Percentiles rank a stretch among this genome's conserved stretches.
Evolutionary conservation across 202 grass and related monocot species (phyloP).

Genomic region (Dendrocalamus latiflorus): DNA sequence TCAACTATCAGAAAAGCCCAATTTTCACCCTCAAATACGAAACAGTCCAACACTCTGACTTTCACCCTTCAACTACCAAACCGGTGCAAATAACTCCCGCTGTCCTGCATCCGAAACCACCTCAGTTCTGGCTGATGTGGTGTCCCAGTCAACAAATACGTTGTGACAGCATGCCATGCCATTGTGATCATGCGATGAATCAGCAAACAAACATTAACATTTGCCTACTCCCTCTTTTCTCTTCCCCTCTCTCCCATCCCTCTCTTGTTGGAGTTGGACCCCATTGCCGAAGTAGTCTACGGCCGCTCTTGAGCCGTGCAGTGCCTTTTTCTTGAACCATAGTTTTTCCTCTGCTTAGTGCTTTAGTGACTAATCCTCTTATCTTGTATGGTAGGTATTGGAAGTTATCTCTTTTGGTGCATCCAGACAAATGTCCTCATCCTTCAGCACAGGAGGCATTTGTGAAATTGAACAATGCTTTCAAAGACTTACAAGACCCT

Average conservation of each 20-base stretch:
- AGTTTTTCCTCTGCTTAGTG: background rate
- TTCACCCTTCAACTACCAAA: too few species aligned
- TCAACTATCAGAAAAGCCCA: too few species aligned
- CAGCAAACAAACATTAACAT: too few species aligned
- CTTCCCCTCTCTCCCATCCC: too few species aligned
- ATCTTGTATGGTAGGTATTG: constrained; percentile 61
- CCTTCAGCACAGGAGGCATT: constrained; percentile 85
- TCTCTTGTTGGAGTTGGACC: background rate
- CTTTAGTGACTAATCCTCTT: constrained; percentile 12
- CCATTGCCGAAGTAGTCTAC: too few species aligned
- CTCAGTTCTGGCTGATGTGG: background rate
- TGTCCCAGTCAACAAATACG: background rate
- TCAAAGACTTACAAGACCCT: constrained; percentile 93
- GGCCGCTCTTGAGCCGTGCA: too few species aligned
- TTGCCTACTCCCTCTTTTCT: too few species aligned
- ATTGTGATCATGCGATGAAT: too few species aligned
- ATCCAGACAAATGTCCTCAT: constrained; percentile 94
- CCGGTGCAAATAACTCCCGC: too few species aligned
- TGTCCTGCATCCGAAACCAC: background rate
- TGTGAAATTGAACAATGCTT: constrained; percentile 87
- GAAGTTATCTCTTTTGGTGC: constrained; percentile 94
- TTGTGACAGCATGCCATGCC: background rate
- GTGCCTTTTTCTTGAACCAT: background rate
- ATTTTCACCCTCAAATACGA: too few species aligned
- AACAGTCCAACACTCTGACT: too few species aligned